A percentile compares a stretch with the other conserved stretches of the same genome.
These are phyloP conservation scores for Poa pratensis DNA, from an alignment of 176 grass and related monocot genomes.

Conservation along the genomic window DNA sequence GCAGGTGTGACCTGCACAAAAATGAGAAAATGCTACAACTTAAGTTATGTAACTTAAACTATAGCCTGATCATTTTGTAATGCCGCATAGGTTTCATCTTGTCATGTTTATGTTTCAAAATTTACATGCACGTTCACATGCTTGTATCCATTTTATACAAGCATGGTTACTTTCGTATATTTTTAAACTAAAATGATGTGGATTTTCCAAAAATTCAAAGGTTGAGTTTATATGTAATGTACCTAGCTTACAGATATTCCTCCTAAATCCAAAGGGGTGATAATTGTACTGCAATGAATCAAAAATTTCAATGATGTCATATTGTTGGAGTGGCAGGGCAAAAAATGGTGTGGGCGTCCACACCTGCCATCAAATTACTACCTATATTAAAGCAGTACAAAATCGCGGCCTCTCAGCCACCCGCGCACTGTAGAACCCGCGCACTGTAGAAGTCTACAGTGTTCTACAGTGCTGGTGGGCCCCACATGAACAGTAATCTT, in stretches of 20 bases:
- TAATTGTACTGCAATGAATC: not conserved
- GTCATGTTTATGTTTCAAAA: not conserved
- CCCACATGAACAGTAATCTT: no score
- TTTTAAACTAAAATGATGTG: not conserved
- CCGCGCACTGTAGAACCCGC: no score
- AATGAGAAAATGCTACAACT: not conserved
- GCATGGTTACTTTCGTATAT: not conserved
- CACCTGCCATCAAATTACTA: slow-evolving; percentile 25
- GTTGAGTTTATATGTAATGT: not conserved
- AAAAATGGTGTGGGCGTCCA: slow-evolving; percentile 12
- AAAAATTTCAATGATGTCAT: slow-evolving; percentile 7
- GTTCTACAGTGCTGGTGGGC: no score
- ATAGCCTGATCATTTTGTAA: no score
- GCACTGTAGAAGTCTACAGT: no score
- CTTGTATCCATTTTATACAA: no score
- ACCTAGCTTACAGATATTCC: not conserved
- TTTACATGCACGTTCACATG: not conserved
- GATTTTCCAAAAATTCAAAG: not conserved
- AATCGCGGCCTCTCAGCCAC: no score
- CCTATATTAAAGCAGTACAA: no score
- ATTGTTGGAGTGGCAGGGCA: not conserved
- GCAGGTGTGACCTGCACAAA: no score
- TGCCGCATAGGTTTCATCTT: not conserved
- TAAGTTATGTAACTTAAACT: not conserved
- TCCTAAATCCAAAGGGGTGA: not conserved